Evolutionary conservation across 495 filamentous ascomycete genomes (phyloP).

Genomic region (Penicillium cosmopolitanum): DNA sequence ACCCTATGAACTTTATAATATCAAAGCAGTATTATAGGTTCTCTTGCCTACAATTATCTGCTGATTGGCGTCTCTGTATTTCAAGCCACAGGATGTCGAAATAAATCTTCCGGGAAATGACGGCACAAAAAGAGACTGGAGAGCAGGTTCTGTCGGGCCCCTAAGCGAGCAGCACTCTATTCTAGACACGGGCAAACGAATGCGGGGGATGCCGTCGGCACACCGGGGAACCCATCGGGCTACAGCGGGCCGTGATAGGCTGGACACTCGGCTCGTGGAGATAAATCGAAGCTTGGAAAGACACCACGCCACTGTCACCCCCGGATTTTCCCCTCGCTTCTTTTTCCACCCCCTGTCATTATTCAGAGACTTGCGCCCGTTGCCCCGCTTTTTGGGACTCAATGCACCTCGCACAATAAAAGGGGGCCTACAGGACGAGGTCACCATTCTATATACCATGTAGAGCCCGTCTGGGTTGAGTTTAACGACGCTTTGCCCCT

Average conservation of each 20-base stretch:
- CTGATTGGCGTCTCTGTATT: no score
- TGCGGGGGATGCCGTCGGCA: constrained; percentile 15
- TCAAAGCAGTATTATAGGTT: no score
- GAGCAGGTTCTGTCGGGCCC: background rate
- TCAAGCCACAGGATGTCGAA: no score
- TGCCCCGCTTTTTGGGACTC: constrained; percentile 8
- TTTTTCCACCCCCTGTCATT: constrained; percentile 3
- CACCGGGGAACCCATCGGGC: constrained; percentile 13
- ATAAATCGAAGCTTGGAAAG: constrained; percentile 1
- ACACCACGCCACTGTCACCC: constrained; percentile 1
- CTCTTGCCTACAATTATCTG: no score
- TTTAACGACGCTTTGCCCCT: background rate
- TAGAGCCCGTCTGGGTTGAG: background rate
- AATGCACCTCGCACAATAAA: background rate
- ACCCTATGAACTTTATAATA: no score
- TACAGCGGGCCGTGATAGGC: constrained; percentile 17
- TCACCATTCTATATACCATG: constrained; percentile 22
- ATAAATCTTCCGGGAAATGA: background rate
- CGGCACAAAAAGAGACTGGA: background rate
- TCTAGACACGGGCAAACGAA: background rate
- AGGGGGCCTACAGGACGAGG: background rate
- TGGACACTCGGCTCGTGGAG: constrained; percentile 5
- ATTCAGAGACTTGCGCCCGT: constrained; percentile 1
- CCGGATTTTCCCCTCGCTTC: constrained; percentile 10
- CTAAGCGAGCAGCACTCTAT: background rate